Conservation (phyloP, 2,329 filamentous ascomycete species). For the Elsinoe batatas region DNA sequence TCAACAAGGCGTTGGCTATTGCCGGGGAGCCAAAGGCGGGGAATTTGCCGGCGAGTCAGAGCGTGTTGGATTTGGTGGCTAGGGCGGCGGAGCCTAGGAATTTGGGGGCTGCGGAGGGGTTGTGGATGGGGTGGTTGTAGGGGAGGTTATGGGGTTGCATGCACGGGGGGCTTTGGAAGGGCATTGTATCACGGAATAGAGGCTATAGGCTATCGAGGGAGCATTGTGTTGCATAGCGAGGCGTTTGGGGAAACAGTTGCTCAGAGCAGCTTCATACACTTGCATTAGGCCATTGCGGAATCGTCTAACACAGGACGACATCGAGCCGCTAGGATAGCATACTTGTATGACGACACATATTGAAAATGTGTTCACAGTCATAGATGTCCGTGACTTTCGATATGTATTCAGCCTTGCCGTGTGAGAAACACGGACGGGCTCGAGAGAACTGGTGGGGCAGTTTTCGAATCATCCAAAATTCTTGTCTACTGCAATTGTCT, state of each 20-base stretch:
- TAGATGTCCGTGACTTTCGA: neutral
- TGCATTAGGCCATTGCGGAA: neutral
- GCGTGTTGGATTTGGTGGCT: conserved; percentile 88
- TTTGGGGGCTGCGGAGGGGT: conserved; percentile 73
- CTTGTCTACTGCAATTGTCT: neutral
- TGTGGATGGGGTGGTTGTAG: conserved; percentile 96
- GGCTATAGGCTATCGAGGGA: too few species aligned
- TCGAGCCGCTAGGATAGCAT: neutral
- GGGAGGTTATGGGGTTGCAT: neutral
- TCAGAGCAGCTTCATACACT: neutral
- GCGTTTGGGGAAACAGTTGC: conserved; percentile 1
- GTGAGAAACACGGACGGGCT: neutral
- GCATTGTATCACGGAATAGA: neutral
- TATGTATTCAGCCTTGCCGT: neutral
- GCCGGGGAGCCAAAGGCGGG: conserved; percentile 53
- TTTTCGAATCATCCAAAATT: conserved; percentile 12
- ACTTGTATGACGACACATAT: neutral
- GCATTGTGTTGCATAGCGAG: conserved; percentile 12
- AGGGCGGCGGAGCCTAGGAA: conserved; percentile 87
- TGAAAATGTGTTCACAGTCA: too few species aligned
- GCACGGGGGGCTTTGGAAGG: neutral
- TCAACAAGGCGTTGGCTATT: conserved; percentile 78
- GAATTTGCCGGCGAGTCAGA: conserved; percentile 90
- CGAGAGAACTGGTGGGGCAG: neutral
- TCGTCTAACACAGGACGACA: neutral